These are phyloP conservation scores for Picochlorum sp. DNA, from an alignment of 139 green algal species.

Conservation along the genomic window DNA sequence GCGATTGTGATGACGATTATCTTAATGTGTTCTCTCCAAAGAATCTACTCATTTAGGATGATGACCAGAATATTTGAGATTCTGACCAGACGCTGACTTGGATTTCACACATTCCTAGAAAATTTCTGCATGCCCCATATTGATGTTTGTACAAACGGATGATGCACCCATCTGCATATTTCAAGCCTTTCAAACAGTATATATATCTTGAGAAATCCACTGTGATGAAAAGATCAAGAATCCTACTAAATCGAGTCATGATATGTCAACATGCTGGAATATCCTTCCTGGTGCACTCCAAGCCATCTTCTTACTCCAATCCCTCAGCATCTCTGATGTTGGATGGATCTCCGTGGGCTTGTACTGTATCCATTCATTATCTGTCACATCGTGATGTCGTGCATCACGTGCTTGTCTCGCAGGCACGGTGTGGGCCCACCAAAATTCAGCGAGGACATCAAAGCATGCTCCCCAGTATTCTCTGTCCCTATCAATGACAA, in stretches of 20 bases:
- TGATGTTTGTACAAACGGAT: too few relatives aligned
- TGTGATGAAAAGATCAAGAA: too few relatives aligned
- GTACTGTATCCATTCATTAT: not conserved
- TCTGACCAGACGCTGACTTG: too few relatives aligned
- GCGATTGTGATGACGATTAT: too few relatives aligned
- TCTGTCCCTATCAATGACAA: constrained; percentile 47
- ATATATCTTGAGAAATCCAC: too few relatives aligned
- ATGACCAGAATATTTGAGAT: too few relatives aligned
- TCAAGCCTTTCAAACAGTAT: too few relatives aligned
- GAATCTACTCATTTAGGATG: too few relatives aligned
- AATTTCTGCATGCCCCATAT: too few relatives aligned
- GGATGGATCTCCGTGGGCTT: not conserved
- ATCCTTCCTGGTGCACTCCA: constrained; percentile 16
- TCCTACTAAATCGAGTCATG: not conserved
- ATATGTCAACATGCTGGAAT: constrained; percentile 6
- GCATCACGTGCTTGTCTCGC: constrained; percentile 29
- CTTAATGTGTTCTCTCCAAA: too few relatives aligned
- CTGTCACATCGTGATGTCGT: not conserved
- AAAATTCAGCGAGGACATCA: constrained; percentile 60
- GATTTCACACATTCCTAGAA: too few relatives aligned
- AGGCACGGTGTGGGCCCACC: constrained; percentile 47
- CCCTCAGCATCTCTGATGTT: constrained; percentile 10
- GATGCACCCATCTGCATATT: too few relatives aligned
- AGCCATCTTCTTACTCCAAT: constrained; percentile 35
- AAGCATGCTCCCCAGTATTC: constrained; percentile 59